A percentile compares a stretch with the other conserved stretches of the same genome.
phyloP scores from a whole-genome alignment of 257 asterid genomes.

The Fraxinus anomala region DNA sequence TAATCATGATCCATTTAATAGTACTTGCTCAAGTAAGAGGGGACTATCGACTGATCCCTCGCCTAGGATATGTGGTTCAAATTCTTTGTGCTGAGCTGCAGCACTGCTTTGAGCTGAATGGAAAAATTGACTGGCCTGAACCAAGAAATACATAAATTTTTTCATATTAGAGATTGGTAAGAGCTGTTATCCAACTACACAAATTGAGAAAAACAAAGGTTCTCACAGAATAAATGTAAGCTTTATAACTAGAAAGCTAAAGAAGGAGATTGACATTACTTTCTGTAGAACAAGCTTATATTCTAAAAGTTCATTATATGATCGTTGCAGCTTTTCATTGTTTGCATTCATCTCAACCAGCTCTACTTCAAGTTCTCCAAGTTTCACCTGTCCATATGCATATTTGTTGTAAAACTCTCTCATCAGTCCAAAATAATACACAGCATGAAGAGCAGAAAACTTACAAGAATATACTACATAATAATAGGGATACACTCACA shows the following conservation, averaged over 20 bases:
- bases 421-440: neutral
- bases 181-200: neutral
- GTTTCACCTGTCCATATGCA: conserved; percentile 46
- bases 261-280: conserved; percentile 36
- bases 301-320: conserved; percentile 63
- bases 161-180: conserved; percentile 8
- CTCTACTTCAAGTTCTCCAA: conserved; percentile 64
- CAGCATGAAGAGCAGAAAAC: neutral
- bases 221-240: neutral
- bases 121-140: conserved; percentile 65
- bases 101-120: conserved; percentile 60
- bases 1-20: conserved; percentile 14
- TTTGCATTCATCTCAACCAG: conserved; percentile 64
- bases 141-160: conserved; percentile 18
- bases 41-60: conserved; percentile 66
- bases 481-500: neutral
- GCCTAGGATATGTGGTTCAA: conserved; percentile 38
- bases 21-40: conserved; percentile 61
- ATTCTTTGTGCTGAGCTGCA: conserved; percentile 48
- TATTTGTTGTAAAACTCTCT: neutral
- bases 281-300: conserved; percentile 62
- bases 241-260: neutral
- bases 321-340: conserved; percentile 52
- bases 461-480: neutral
- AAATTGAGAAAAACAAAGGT: neutral